Evolutionary conservation across 1,139 yeast genomes (phyloP), one percentile per base, ranked within the genome.

Genomic region (Saccharomycopsis crataegensis): DNA sequence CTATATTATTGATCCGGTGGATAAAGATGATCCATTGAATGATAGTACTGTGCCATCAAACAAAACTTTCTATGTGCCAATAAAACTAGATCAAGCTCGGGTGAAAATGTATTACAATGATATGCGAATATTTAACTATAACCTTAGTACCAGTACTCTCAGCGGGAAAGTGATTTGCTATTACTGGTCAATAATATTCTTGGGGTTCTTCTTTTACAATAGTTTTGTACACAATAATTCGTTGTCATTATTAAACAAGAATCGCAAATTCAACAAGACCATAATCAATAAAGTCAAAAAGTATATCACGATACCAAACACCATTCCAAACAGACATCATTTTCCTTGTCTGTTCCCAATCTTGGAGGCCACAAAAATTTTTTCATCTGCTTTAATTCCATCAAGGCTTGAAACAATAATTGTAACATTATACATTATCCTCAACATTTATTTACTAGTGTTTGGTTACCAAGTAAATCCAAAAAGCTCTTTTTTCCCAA

Each of bases 371-470:
- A 11, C 36, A 5, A 50, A 9, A 57, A 64, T 34, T 49, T 64
- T 22, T n/a, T 17, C 43, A 11, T 12, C 36, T 57, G 43, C 44
- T 59, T 50, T 70, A 60, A 65, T 83, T 9, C 95, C 96, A 0
- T 78, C 90, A 0, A 74, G 93, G 56, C 68, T 78, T 58, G 94
- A 84, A 65, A 64, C 81, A 0, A 58, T 80, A 7, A 68, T 79
- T 44, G 67, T 83, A 14, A 58, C 67, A 7, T 67, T 76, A 9
- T 82, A 79, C 65, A 60, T 77, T 11, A 62, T 73, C 1, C 65
- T 83, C 55, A 71, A 75, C 46, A 54, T 76, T 8, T 46, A 28
- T 8, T 46, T 46, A 14, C 69, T 79, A 17, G 69, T 78, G 48
- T 58, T 70, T 55, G 70, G 74, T 46, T 79, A 72, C 64, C 65